phyloP scores from a whole-genome alignment of 2,329 filamentous ascomycete species.

The Fusarium falciforme region DNA sequence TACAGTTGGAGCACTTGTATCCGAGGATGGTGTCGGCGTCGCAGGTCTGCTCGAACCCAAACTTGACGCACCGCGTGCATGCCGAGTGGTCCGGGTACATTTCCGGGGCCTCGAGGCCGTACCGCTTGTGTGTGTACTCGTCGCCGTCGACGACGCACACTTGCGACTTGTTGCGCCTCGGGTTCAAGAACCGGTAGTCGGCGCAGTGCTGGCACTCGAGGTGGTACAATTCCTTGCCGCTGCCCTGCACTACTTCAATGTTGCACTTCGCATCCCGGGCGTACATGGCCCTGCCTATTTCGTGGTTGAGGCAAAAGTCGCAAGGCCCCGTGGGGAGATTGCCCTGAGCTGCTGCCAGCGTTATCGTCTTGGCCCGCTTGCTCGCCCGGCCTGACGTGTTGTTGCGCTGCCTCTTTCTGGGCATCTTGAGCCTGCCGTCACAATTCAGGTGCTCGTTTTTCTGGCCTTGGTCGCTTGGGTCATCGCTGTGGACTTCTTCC shows the following conservation, averaged over 20 bases:
- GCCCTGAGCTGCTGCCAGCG: not conserved
- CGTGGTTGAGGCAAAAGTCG: slow-evolving; percentile 26
- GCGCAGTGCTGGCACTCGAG: slow-evolving; percentile 35
- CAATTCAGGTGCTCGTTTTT: not conserved
- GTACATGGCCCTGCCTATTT: slow-evolving; percentile 1
- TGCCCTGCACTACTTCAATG: slow-evolving; percentile 6
- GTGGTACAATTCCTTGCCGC: not conserved
- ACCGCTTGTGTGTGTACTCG: slow-evolving; percentile 18
- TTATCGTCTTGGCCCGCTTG: not conserved
- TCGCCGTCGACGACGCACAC: slow-evolving; percentile 5
- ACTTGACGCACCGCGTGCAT: slow-evolving; percentile 6
- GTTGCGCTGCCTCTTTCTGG: not conserved
- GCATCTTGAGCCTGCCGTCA: not conserved
- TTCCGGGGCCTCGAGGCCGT: slow-evolving; percentile 18
- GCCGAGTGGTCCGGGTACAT: not conserved
- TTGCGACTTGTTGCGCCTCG: not conserved
- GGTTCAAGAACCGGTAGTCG: slow-evolving; percentile 20
- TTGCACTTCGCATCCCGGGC: not conserved
- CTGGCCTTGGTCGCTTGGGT: not conserved
- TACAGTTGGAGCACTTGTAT: slow-evolving; percentile 26
- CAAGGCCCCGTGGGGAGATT: slow-evolving; percentile 7
- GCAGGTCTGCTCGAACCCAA: not conserved
- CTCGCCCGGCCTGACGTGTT: not conserved
- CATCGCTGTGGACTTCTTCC: not conserved
- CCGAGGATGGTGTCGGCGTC: slow-evolving; percentile 31